Base-by-base conservation (phyloP, 768 basidiomycete genomes). In the Pisolithus tinctorius region DNA sequence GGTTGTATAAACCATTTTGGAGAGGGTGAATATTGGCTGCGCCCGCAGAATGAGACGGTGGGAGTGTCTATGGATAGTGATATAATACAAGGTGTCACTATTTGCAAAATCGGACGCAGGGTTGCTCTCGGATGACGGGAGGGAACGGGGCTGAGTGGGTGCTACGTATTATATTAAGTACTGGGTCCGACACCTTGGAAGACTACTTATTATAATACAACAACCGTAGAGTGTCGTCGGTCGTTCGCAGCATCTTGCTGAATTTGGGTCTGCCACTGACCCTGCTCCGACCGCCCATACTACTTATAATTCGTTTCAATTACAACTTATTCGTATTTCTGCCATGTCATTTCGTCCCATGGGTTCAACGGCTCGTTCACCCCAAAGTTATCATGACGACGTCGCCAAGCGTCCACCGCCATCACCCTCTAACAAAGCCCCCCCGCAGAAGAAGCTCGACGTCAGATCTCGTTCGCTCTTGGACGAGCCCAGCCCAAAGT, bases 1-100 rank as follows among this genome's bases (percentile, higher is more conserved):
- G 59, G 68, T 73, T 30, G 71, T 80, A 52, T 72, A 70, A 53
- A 57, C 30, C 27, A 45, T 55, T 55, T 54, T 62, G 45, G 42
- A 50, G 42, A 50, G 55, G 45, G 29, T 55, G 49, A 53, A 62
- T 52, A 36, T 58, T 60, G 63, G 63, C 47, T 31, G 16, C 49
- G 51, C 56, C 57, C 20, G 20, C 20, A 45, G 39, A 34, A 37
- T 20, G 17, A 50, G 41, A 50, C 25, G 26, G 48, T 31, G 56
- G 45, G 50, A 34, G 10, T 10, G 4, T 4, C 31, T 34, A 17
- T 14, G 17, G 40, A 41, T 7, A 5, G 40, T 41, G 40, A 17
- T 17, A 20, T 8, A n/a, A 31, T 36, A 14, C 11, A 47, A 30
- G 45, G 45, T 36, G 45, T 14, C n/a, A n/a, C n/a, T 20, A 36